Evolutionary conservation across 768 basidiomycete species (phyloP), one percentile per base, ranked within the genome.

Genomic region (Mycena capillaripes): DNA sequence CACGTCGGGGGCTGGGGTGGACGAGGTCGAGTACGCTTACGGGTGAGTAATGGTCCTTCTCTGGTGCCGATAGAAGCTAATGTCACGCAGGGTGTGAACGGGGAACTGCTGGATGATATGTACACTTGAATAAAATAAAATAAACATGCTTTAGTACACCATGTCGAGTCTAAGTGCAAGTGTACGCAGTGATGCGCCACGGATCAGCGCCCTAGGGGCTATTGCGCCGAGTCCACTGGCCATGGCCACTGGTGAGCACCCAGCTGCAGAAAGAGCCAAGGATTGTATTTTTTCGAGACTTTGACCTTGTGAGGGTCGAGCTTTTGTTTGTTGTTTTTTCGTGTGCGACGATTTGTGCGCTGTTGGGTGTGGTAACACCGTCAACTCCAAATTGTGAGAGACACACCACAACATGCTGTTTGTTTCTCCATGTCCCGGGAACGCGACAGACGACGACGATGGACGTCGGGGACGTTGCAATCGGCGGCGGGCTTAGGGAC

Each of bases 11-110:
- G 95, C 91, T 25, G 93, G 95, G 59, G 95, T 96, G 19, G 95
- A 96, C 75, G 95, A 96, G 81, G 95, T 96, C 9, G 95, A 96
- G 78, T 95, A 94, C 81, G 94, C 92, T 69, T 95, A 95, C 75
- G 94, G 94, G 93, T 68, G 38, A 92, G 80, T 80, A 30, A 92
- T 14, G 2, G 23, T 87, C 19, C 12, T 17, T 69, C 10, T 48
- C 40, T 71, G 32, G 25, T 65, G 30, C 25, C 4, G 34, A 25
- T 25, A 36, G 19, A 32, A 25, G 34, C 71, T 68, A 48, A 62
- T 30, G 30, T n/a, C 16, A 14, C 25, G 21, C 52, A 66, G 55
- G 12, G 62, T 59, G 29, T 70, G 32, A 57, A 23, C 8, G 44
- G 34, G 25, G 34, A 36, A 36, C n/a, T 44, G 42, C 42, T 36